phyloP scores from a whole-genome alignment of 164 flowering plant genomes.

The Nymphaea thermarum region DNA sequence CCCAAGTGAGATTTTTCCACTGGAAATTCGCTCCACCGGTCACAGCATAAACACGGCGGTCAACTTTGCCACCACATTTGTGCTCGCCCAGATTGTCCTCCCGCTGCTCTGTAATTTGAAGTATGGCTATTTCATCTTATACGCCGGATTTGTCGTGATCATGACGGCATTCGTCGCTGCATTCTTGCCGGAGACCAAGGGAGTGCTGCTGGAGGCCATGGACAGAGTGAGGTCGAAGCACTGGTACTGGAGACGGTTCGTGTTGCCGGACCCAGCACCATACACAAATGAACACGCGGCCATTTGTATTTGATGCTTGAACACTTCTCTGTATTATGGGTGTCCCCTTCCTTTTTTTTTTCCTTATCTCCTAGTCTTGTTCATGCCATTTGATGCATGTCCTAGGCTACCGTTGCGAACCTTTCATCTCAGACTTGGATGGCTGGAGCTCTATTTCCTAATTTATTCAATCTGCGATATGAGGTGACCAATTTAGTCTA shows the following conservation, averaged over 20 bases:
- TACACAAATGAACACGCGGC: neutral
- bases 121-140: slow-evolving; percentile 47
- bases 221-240: slow-evolving; percentile 47
- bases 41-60: slow-evolving; percentile 52
- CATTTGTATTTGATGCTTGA: neutral
- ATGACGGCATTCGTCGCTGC: slow-evolving; percentile 41
- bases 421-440: no score
- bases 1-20: slow-evolving; percentile 71
- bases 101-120: slow-evolving; percentile 61
- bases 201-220: slow-evolving; percentile 52
- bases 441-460: no score
- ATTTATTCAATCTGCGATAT: no score
- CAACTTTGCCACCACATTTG: slow-evolving; percentile 41
- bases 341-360: neutral
- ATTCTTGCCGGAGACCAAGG: slow-evolving; percentile 66
- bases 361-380: neutral
- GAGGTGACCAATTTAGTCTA: no score
- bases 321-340: neutral
- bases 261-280: neutral
- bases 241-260: slow-evolving; percentile 57
- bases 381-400: no score
- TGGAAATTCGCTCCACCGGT: slow-evolving; percentile 50
- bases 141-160: slow-evolving; percentile 37
- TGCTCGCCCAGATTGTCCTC: slow-evolving; percentile 50
- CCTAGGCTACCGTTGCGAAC: no score